Percentiles rank a stretch among this genome's conserved stretches.
Conservation (phyloP, 805 yeast genomes). For the Wickerhamiella cacticola region DNA sequence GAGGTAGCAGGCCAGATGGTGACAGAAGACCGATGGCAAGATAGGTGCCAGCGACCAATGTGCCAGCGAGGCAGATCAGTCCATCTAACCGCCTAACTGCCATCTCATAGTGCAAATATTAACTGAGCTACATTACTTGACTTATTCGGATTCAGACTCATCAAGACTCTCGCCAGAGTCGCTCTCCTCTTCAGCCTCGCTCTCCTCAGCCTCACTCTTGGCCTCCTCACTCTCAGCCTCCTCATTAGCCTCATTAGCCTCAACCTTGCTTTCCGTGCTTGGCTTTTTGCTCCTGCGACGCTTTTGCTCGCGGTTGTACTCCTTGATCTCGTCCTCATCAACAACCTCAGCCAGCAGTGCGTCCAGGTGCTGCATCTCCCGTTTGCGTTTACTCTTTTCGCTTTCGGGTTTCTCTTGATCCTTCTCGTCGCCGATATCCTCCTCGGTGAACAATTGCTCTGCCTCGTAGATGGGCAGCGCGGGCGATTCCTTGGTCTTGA, state of each 20-base stretch:
- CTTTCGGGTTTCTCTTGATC: conserved; percentile 29
- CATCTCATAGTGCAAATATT: neutral
- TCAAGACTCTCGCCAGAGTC: neutral
- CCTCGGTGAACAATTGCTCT: conserved; percentile 39
- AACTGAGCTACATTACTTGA: neutral
- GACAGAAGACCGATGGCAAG: too few relatives aligned
- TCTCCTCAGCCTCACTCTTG: neutral
- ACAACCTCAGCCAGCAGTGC: conserved; percentile 74
- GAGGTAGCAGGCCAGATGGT: too few relatives aligned
- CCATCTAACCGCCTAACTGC: too few relatives aligned
- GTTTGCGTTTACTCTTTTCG: conserved; percentile 23
- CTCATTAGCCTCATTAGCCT: neutral
- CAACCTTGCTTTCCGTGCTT: neutral
- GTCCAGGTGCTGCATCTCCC: conserved; percentile 39
- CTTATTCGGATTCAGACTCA: conserved; percentile 1
- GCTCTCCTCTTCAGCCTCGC: neutral
- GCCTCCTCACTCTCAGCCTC: neutral
- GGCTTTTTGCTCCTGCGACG: neutral
- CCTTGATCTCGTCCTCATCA: conserved; percentile 54
- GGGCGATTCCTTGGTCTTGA: conserved; percentile 65
- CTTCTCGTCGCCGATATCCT: conserved; percentile 35
- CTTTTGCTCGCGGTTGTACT: conserved; percentile 46
- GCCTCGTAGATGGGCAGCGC: conserved; percentile 71
- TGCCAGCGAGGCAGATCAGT: too few relatives aligned
- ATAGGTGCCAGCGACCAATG: too few relatives aligned